phyloP scores from a whole-genome alignment of 2,329 filamentous ascomycete species.

The Epichloe aotearoae region DNA sequence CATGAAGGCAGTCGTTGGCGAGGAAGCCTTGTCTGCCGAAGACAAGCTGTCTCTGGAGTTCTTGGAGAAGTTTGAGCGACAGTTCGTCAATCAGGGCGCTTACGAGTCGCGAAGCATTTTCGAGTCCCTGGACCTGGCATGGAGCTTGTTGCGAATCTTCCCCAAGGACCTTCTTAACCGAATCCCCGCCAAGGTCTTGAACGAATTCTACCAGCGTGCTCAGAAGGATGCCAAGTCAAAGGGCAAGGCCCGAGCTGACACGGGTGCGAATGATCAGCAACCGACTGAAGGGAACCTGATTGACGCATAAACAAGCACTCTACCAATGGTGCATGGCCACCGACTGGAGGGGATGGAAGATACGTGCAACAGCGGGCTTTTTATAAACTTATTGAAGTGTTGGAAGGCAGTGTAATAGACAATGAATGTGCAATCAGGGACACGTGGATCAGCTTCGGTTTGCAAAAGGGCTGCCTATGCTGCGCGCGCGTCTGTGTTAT shows the following conservation, averaged over 20 bases:
- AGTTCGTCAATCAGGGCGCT: constrained; percentile 81
- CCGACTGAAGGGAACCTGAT: constrained; percentile 46
- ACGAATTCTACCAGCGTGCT: constrained; percentile 68
- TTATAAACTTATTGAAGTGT: neutral
- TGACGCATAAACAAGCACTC: constrained; percentile 31
- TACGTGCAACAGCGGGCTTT: neutral
- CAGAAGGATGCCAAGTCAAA: constrained; percentile 50
- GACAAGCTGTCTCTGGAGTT: constrained; percentile 98
- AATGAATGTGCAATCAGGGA: neutral
- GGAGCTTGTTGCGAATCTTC: constrained; percentile 93
- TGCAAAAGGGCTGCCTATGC: neutral
- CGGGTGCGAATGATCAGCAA: constrained; percentile 23
- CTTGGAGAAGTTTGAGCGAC: constrained; percentile 94
- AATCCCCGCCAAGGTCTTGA: constrained; percentile 69
- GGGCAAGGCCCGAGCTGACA: constrained; percentile 39
- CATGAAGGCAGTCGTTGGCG: constrained; percentile 99
- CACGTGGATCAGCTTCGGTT: neutral
- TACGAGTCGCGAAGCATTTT: constrained; percentile 88
- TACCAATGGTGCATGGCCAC: neutral
- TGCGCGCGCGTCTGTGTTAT: neutral
- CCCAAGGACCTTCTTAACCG: constrained; percentile 97
- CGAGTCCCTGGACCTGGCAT: constrained; percentile 90
- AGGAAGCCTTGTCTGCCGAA: constrained; percentile 88
- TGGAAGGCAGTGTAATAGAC: constrained; percentile 2
- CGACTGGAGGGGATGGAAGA: neutral